Evolutionary conservation across 371 early-diverging fungal species (phyloP).

Genomic region (Circinella umbellata): DNA sequence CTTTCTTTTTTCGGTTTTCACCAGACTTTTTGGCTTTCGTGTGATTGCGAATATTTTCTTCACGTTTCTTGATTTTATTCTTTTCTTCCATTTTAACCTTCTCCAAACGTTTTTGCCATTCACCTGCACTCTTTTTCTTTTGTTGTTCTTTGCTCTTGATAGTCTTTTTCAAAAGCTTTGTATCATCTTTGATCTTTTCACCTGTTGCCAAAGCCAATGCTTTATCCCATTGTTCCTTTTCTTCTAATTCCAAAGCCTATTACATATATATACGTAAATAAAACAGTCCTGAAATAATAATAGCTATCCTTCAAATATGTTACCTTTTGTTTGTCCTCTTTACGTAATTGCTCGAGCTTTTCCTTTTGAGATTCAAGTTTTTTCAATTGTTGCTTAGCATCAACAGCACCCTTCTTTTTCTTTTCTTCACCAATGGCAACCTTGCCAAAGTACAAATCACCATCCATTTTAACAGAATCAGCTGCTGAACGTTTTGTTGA

Average conservation of each 20-base stretch:
- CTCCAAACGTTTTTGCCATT: slow-evolving; percentile 83
- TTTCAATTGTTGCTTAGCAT: slow-evolving; percentile 76
- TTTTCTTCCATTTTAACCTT: slow-evolving; percentile 67
- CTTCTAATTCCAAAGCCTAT: slow-evolving; percentile 70
- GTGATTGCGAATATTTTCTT: slow-evolving; percentile 72
- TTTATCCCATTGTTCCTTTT: slow-evolving; percentile 84
- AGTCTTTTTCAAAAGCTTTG: slow-evolving; percentile 87
- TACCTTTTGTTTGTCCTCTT: slow-evolving; percentile 65
- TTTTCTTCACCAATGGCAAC: slow-evolving; percentile 64
- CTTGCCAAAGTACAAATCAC: slow-evolving; percentile 74
- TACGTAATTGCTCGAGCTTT: slow-evolving; percentile 76
- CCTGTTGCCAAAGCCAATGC: slow-evolving; percentile 83
- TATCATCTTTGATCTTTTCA: slow-evolving; percentile 90
- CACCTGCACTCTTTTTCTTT: slow-evolving; percentile 83
- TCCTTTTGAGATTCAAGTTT: slow-evolving; percentile 78
- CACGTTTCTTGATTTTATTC: slow-evolving; percentile 72
- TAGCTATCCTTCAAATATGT: slow-evolving; percentile 8
- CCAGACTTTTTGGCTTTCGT: slow-evolving; percentile 71
- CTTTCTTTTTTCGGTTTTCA: slow-evolving; percentile 33
- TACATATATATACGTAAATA: not conserved
- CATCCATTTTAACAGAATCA: slow-evolving; percentile 61
- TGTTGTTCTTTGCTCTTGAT: slow-evolving; percentile 83
- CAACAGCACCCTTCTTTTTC: slow-evolving; percentile 71
- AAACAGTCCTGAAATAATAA: too few relatives aligned
- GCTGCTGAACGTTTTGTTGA: slow-evolving; percentile 35